Evolutionary conservation across 2,329 filamentous ascomycete genomes (phyloP).

Genomic region (Diplodia mutila): DNA sequence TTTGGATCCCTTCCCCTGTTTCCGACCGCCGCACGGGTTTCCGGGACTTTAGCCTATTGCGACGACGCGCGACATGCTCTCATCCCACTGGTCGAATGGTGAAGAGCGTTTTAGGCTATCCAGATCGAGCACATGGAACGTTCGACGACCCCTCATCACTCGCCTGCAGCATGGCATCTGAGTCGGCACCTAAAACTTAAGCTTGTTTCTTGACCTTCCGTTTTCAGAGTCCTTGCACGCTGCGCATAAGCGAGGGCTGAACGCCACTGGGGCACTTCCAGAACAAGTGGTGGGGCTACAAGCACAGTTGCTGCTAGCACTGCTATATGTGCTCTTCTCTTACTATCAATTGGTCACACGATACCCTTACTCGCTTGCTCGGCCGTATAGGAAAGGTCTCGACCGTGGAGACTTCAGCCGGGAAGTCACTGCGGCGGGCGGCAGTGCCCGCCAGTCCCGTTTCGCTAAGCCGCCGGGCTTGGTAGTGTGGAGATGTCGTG

Average conservation of each 20-base stretch:
- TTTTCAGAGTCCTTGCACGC: neutral
- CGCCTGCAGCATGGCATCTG: neutral
- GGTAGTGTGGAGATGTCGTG: constrained; percentile 2
- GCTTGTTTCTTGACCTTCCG: constrained; percentile 5
- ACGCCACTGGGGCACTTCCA: constrained; percentile 10
- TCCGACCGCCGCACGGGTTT: constrained; percentile 8
- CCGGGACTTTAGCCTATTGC: constrained; percentile 12
- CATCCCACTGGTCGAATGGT: neutral
- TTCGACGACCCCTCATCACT: neutral
- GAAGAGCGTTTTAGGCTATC: constrained; percentile 7
- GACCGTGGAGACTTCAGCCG: neutral
- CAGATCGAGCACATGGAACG: neutral
- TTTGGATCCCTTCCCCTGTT: neutral
- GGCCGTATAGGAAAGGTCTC: neutral
- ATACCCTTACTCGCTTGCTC: neutral
- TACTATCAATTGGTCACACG: neutral
- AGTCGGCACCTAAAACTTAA: neutral
- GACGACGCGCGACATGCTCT: neutral
- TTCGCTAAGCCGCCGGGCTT: neutral
- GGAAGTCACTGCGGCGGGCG: no score
- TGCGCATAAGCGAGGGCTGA: constrained; percentile 5
- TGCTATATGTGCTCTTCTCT: constrained; percentile 11
- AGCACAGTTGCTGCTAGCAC: constrained; percentile 4
- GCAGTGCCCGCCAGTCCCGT: neutral
- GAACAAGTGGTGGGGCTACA: constrained; percentile 1